Base-by-base conservation (phyloP, 257 asterid species). In the Vinca minor region DNA sequence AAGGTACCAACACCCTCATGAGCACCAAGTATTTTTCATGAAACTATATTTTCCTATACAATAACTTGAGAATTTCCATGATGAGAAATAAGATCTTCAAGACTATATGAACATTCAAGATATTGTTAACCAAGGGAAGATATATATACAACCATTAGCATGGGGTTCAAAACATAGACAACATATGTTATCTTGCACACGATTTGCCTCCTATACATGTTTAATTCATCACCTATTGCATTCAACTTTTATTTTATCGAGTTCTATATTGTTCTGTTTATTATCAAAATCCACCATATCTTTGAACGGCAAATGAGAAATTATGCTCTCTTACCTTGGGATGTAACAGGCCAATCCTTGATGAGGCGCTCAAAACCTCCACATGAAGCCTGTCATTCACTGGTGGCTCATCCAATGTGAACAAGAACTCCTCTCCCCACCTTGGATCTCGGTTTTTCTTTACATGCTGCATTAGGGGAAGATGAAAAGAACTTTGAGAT, bases 371-470 rank as follows among this genome's bases (percentile, higher is more conserved):
- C 67, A 70, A 77, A 63, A 89, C 98, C 78, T 89, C 96, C 57
- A 87, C 77, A 39, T 82, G 97, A 55, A 93, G 67, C 83, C 68
- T 87, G 32, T 87, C 98, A 72, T 83, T 86, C 64, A 73, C 34
- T 7, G 98, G 98, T 66, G 97, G 88, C 79, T 89, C 93, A 8
- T 89, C 95, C 81, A 93, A 65, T 76, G 74, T 50, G 79, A 89
- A 93, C 9, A 80, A 69, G 73, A 89, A 93, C 71, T 77, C 94
- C 81, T 93, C 98, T 12, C 75, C 96, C 98, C 97, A 89, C 72
- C 97, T 85, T 60, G 98, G 98, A 79, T 93, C 98, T 45, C 97
- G 78, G 77, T 81, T 93, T 83, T 93, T 93, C 90, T 89, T 89
- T 55, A 87, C 39, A 74, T 93, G 98, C 98, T 93, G 91, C 52